Base-by-base conservation (phyloP, 1,139 yeast species). In the Suhomyces coccinellae region DNA sequence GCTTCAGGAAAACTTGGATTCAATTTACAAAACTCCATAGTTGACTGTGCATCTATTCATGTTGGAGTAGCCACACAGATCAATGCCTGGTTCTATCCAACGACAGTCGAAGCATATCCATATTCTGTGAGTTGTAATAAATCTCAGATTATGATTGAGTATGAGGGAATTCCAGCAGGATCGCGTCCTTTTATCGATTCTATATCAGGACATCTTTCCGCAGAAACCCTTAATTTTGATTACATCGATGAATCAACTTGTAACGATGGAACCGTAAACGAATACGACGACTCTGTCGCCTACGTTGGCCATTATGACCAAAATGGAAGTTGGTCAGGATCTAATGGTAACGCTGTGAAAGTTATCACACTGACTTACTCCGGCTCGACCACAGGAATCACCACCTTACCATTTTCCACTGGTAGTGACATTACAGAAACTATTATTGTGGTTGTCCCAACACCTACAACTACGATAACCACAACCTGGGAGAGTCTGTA, bases 131-230 rank as follows among this genome's bases (percentile, higher is more conserved):
- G 52, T 1, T 65, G 69, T 54, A 36, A 53, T n/a, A 11, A 52
- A 1, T 33, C 41, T 6, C 41, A 49, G 0, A 52, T 50, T 38
- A 33, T 40, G 0, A 49, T 62, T 4, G 40, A 41, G 10, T 67
- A 57, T 45, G 14, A 34, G 1, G 56, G 58, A 43, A 44, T 67
- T 29, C 70, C 72, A 2, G 62, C 67, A 3, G 72, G 71, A 3
- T 65, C 53, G 48, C 54, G 69, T 31, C 67, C 68, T n/a, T 67
- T 55, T 47, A 47, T 67, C 33, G 65, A 57, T 46, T 9, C 27
- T 7, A 30, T 44, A 2, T 26, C 36, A 13, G 11, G 27, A n/a
- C 32, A 33, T 12, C 33, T 16, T 4, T 52, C 52, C 4, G 46
- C 58, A 12, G 44, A 46, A 16, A 11, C 42, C 3, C 36, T 48